Conservation (phyloP, 306 rosid genomes). For the Potentilla sterilis region DNA sequence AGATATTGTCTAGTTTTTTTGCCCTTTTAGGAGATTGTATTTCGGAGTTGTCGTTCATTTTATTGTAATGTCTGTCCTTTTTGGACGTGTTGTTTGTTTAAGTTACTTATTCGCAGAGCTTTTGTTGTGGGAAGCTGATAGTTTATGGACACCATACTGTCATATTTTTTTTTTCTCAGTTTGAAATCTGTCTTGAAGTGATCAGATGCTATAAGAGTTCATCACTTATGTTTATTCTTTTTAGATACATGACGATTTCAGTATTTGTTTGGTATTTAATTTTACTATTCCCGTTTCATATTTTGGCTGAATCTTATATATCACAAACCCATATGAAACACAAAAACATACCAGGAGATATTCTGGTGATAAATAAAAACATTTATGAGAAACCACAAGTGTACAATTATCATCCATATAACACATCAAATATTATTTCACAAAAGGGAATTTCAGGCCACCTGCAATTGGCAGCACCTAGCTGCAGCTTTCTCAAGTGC, state of each 20-base stretch:
- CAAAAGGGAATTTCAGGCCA: constrained; percentile 22
- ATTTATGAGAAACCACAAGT: not conserved
- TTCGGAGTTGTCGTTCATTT: no score
- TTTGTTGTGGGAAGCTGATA: not conserved
- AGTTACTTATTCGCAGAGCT: not conserved
- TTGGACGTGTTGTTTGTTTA: no score
- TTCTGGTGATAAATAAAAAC: not conserved
- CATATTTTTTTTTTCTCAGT: no score
- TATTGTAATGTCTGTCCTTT: no score
- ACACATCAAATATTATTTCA: not conserved
- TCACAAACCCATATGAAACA: not conserved
- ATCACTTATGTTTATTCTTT: not conserved
- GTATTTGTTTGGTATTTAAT: not conserved
- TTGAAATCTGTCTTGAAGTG: not conserved
- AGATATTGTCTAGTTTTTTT: not conserved
- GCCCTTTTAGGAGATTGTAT: not conserved
- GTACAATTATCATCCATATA: not conserved
- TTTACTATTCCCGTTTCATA: not conserved
- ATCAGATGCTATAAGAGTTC: not conserved
- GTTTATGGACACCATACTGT: not conserved
- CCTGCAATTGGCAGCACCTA: constrained; percentile 36
- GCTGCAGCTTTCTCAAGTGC: constrained; percentile 83
- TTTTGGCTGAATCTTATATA: not conserved
- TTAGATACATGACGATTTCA: not conserved
- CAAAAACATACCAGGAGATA: not conserved